A percentile compares a stretch with the other conserved stretches of the same genome.
phyloP scores from a whole-genome alignment of 2,329 filamentous ascomycete species.

The Incumbomyces lentus region DNA sequence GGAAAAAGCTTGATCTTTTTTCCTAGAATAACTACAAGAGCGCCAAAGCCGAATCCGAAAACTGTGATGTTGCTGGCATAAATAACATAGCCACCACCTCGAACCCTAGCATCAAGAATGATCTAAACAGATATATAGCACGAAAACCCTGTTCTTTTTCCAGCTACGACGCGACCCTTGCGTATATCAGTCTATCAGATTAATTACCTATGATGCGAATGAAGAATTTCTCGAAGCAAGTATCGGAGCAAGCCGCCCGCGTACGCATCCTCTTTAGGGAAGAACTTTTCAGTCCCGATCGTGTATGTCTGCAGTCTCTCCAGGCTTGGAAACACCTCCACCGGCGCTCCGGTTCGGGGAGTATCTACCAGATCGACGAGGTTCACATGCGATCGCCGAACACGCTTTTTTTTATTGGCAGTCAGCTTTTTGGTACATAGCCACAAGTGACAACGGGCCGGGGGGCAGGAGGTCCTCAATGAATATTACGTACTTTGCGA shows the following conservation, averaged over 20 bases:
- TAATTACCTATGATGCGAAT: neutral
- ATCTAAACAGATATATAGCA: too few relatives aligned
- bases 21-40: too few relatives aligned
- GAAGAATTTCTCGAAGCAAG: constrained; percentile 18
- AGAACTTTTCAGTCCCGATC: constrained; percentile 12
- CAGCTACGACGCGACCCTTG: too few relatives aligned
- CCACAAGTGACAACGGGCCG: neutral
- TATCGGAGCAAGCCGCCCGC: constrained; percentile 19
- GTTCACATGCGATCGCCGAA: constrained; percentile 18
- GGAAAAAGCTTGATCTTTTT: too few relatives aligned
- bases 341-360: constrained; percentile 12
- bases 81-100: too few relatives aligned
- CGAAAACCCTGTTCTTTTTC: too few relatives aligned
- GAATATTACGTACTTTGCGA: neutral
- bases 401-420: constrained; percentile 8
- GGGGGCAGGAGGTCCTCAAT: neutral
- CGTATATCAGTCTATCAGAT: too few relatives aligned
- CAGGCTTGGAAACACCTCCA: constrained; percentile 15
- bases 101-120: too few relatives aligned
- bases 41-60: too few relatives aligned
- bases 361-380: constrained; percentile 19
- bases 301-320: constrained; percentile 9
- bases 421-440: neutral
- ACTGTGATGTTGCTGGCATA: too few relatives aligned
- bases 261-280: constrained; percentile 19